phyloP scores from a whole-genome alignment of 2,329 filamentous ascomycete genomes.

The Colletotrichum tanaceti region DNA sequence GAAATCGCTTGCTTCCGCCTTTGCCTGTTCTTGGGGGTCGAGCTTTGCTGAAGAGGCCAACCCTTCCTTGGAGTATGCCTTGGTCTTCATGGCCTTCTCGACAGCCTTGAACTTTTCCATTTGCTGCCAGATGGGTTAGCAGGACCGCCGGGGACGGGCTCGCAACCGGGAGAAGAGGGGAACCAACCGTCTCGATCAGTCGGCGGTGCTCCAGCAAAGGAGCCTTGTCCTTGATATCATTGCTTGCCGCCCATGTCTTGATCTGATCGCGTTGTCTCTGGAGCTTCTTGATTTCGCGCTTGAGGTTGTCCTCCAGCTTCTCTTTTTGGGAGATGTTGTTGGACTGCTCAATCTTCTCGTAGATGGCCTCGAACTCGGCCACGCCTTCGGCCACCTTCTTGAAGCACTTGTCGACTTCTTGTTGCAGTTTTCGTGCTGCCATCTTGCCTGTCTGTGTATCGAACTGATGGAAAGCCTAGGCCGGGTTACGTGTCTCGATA shows the following conservation, averaged over 20 bases:
- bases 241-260: conserved; percentile 98
- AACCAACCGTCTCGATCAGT: conserved; percentile 92
- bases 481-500: conserved; percentile 21
- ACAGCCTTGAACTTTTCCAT: conserved; percentile 99
- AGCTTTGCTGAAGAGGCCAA: conserved; percentile 90
- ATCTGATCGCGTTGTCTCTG: conserved; percentile 98
- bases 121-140: conserved; percentile 68
- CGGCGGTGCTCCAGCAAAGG: conserved; percentile 93
- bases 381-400: conserved; percentile 98
- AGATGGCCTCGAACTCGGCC: conserved; percentile 90
- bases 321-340: conserved; percentile 96
- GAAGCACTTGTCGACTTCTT: conserved; percentile 99
- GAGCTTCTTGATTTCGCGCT: conserved; percentile 99
- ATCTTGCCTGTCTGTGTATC: conserved; percentile 64
- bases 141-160: conserved; percentile 34
- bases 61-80: conserved; percentile 98
- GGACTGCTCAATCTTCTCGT: conserved; percentile 96
- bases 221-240: conserved; percentile 99
- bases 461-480: conserved; percentile 9
- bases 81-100: conserved; percentile 99
- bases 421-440: conserved; percentile 95
- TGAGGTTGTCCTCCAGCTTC: conserved; percentile 97
- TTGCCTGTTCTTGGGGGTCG: conserved; percentile 97
- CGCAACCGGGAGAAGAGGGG: conserved; percentile 40
- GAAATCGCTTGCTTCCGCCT: conserved; percentile 88